Conservation (phyloP, 2,329 filamentous ascomycete species). For the Aspergillaceae sp. region DNA sequence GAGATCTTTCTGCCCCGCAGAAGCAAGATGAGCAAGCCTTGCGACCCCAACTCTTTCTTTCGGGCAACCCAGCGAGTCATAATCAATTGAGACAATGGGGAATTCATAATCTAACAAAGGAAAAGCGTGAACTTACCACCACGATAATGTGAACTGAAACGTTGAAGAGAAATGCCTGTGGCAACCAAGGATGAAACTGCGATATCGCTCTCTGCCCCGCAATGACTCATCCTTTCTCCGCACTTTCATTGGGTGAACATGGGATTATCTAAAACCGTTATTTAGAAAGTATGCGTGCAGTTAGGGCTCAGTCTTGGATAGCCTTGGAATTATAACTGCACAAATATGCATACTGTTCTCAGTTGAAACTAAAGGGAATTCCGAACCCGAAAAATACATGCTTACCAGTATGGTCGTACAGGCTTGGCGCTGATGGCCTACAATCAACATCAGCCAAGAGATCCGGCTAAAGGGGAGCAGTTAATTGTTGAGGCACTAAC, state of each 20-base stretch:
- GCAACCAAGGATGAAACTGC: constrained; percentile 14
- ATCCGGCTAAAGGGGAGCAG: background rate
- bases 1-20: background rate
- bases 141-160: constrained; percentile 5
- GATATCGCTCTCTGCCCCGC: constrained; percentile 24
- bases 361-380: no score
- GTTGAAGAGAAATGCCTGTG: constrained; percentile 14
- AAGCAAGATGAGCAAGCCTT: background rate
- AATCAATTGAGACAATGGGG: background rate
- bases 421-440: background rate
- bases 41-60: background rate
- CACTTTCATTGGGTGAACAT: background rate
- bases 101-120: background rate
- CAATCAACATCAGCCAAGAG: background rate
- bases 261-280: no score
- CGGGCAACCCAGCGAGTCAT: background rate
- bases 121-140: constrained; percentile 15
- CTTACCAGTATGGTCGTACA: no score
- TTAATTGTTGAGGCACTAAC: background rate
- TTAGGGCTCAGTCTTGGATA: no score
- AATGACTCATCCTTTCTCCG: constrained; percentile 17
- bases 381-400: no score
- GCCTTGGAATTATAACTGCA: no score
- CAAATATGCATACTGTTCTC: no score
- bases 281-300: no score